Percentiles rank a stretch among this genome's conserved stretches.
These are phyloP conservation scores for Coleophoma eucalyptorum DNA, from an alignment of 2,329 filamentous ascomycete species.

Conservation along the genomic window DNA sequence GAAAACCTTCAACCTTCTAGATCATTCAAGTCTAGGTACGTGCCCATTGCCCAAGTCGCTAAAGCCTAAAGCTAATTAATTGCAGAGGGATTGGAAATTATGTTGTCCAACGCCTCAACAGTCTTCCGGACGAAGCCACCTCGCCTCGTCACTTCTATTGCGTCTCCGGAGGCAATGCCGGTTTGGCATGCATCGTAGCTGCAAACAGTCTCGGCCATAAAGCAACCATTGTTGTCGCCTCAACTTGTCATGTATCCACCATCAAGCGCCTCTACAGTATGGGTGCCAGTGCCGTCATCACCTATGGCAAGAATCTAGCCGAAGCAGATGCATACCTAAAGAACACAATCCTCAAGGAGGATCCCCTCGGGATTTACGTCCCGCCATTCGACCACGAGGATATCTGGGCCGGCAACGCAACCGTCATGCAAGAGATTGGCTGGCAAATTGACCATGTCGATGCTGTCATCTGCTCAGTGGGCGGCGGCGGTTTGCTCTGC, in stretches of 20 bases:
- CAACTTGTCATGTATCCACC: constrained; percentile 63
- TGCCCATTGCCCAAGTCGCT: neutral
- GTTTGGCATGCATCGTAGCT: constrained; percentile 74
- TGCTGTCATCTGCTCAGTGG: constrained; percentile 68
- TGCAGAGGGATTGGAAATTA: constrained; percentile 64
- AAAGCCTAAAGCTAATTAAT: neutral
- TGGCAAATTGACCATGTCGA: constrained; percentile 14
- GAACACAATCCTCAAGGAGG: constrained; percentile 48
- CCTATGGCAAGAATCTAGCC: constrained; percentile 63
- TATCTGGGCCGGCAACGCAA: constrained; percentile 63
- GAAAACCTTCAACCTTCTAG: constrained; percentile 80
- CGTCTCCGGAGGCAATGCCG: constrained; percentile 79
- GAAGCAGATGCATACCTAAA: constrained; percentile 67
- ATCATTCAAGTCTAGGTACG: constrained; percentile 69
- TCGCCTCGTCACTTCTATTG: constrained; percentile 68
- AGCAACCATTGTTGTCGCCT: constrained; percentile 73
- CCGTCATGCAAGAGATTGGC: constrained; percentile 43
- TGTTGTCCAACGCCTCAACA: constrained; percentile 36
- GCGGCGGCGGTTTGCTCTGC: constrained; percentile 76
- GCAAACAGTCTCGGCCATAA: constrained; percentile 59
- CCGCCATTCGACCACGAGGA: constrained; percentile 67
- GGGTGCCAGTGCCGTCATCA: constrained; percentile 61
- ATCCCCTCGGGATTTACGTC: constrained; percentile 54
- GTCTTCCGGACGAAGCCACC: constrained; percentile 6
- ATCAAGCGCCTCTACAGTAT: constrained; percentile 65